phyloP scores from a whole-genome alignment of 1,284 basidiomycete species.

The Pascua sp. region DNA sequence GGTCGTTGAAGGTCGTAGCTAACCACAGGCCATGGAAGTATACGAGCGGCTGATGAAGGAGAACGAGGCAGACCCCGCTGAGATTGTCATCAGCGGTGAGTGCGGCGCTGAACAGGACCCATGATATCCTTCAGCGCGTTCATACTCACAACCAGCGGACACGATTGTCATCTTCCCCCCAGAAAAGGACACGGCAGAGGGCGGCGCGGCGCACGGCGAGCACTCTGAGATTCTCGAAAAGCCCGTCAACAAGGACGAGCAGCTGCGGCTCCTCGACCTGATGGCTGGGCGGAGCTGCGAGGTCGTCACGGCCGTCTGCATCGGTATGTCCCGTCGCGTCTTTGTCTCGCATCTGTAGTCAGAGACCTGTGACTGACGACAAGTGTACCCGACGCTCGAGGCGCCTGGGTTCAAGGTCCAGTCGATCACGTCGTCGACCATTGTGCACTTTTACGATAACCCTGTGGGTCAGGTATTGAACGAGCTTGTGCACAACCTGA shows the following conservation, averaged over 20 bases:
- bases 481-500: too few relatives aligned
- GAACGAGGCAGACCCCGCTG: constrained; percentile 78
- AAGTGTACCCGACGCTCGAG: constrained; percentile 76
- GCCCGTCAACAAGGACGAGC: constrained; percentile 73
- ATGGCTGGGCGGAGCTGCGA: constrained; percentile 81
- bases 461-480: constrained; percentile 51
- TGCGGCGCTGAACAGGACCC: neutral
- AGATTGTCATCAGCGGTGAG: constrained; percentile 85
- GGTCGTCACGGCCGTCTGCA: constrained; percentile 81
- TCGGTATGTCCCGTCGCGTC: constrained; percentile 62
- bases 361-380: too few relatives aligned
- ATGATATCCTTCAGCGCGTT: constrained; percentile 1
- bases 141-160: constrained; percentile 60
- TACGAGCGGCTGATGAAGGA: constrained; percentile 73
- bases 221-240: constrained; percentile 66
- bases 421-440: constrained; percentile 77
- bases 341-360: neutral
- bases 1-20: neutral
- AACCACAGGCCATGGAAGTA: constrained; percentile 70
- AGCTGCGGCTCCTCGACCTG: constrained; percentile 55
- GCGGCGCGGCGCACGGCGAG: constrained; percentile 31
- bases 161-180: constrained; percentile 84
- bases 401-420: constrained; percentile 82
- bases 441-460: constrained; percentile 76
- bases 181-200: constrained; percentile 56